A percentile compares a stretch with the other conserved stretches of the same genome.
Conservation (phyloP, 1,284 basidiomycete species). For the Hymenochaete sp. region DNA sequence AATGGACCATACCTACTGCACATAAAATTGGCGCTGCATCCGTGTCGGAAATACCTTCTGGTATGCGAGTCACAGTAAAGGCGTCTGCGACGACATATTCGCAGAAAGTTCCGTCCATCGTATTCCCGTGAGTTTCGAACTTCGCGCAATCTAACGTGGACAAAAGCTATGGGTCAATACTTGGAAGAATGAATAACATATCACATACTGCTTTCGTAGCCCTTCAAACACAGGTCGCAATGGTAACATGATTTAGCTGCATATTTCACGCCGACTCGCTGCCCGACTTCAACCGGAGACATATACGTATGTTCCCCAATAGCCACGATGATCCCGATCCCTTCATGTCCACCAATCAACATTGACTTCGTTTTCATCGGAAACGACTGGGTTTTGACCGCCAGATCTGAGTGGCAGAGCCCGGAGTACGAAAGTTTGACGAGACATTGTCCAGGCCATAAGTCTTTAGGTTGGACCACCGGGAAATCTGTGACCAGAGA, state of each 20-base stretch:
- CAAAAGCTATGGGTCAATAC: background rate
- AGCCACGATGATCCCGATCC: constrained; percentile 34
- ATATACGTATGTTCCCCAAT: constrained; percentile 36
- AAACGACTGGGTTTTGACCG: constrained; percentile 31
- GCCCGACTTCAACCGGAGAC: constrained; percentile 31
- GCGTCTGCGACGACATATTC: constrained; percentile 25
- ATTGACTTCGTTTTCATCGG: constrained; percentile 33
- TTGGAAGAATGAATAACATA: constrained; percentile 18
- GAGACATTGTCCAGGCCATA: constrained; percentile 38
- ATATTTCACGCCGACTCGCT: constrained; percentile 45
- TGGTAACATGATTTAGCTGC: constrained; percentile 38
- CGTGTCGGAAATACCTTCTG: constrained; percentile 45
- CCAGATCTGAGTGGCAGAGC: constrained; percentile 35
- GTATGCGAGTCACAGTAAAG: constrained; percentile 37
- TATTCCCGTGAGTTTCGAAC: constrained; percentile 34
- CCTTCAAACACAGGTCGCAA: constrained; percentile 38
- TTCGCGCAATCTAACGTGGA: constrained; percentile 25
- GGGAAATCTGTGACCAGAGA: constrained; percentile 12
- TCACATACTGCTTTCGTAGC: constrained; percentile 28
- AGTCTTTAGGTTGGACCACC: constrained; percentile 33
- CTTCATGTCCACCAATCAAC: constrained; percentile 42
- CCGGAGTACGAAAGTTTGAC: constrained; percentile 37
- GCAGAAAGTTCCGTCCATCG: constrained; percentile 29
- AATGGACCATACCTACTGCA: constrained; percentile 39
- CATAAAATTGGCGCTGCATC: constrained; percentile 79